Evolutionary conservation across 352 stramenopile genomes (phyloP), one percentile per base, ranked within the genome.

Genomic region (Peronospora farinosa): DNA sequence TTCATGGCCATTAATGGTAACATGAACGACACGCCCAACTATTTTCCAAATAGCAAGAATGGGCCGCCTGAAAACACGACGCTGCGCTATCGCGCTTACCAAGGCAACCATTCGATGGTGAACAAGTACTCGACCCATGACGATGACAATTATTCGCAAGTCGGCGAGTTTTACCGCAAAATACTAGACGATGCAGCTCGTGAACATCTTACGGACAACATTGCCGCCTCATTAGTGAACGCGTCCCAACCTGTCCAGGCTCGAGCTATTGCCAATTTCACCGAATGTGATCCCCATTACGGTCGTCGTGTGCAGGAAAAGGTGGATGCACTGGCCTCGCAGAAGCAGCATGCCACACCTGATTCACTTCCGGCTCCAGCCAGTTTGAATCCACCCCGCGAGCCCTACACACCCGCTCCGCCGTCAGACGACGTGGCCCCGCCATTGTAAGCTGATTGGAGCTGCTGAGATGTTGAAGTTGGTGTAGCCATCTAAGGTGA

Each of bases 121-220:
- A 32, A 75, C 51, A 82, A 86, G 50, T 88, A 73, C 63, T 85
- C 83, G 46, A 89, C 87, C 7, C 63, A 68, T 27, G 84, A 95
- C 58, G 83, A 95, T 15, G 86, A 96, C 67, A 96, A 96, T 65
- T 95, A 89, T 49, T 80, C 77, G 30, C 88, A 96, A 57, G 74
- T 76, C 10, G 63, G 73, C n/a, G 63, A 71, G 0, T 95, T 96
- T 53, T 96, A 92, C 71, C 74, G 75, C 49, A 74, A 90, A 49
- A 84, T 81, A 38, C 69, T 96, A 39, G 54, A 86, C 21, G 68
- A 65, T 3, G 82, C 45, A 6, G 84, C 33, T 7, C 74, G 85
- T 9, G 78, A 92, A 25, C 74, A 80, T 2, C 73, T 97, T 16
- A 92, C 86, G 12, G 63, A 67, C 59, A 96, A 97, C 69, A 92